A percentile compares a stretch with the other conserved stretches of the same genome.
These are phyloP conservation scores for Spinacia oleracea DNA, from an alignment of 179 eudicot genomes.

Conservation along the genomic window DNA sequence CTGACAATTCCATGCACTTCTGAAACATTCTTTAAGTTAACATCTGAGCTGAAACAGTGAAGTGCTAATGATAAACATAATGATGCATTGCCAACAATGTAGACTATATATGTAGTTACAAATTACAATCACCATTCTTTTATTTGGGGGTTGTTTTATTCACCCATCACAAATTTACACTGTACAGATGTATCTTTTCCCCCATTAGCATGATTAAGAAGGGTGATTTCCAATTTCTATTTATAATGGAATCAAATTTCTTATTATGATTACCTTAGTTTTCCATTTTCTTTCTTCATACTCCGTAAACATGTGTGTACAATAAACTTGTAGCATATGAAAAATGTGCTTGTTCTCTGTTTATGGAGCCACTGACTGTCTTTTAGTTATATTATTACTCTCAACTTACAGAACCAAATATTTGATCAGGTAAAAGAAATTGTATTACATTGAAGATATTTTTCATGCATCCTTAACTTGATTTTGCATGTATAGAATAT, in stretches of 20 bases:
- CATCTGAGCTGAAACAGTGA: conserved; percentile 19
- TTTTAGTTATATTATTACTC: too few relatives aligned
- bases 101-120: too few relatives aligned
- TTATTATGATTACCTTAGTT: not conserved
- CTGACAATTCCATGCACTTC: conserved; percentile 36
- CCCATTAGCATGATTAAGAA: conserved; percentile 18
- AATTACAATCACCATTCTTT: not conserved
- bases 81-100: not conserved
- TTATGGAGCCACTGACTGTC: not conserved
- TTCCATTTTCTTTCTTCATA: not conserved
- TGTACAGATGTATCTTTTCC: conserved; percentile 13
- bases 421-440: not conserved
- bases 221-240: conserved; percentile 3
- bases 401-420: not conserved
- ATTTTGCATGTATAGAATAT: too few relatives aligned
- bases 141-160: not conserved
- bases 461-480: too few relatives aligned
- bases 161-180: not conserved
- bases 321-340: not conserved
- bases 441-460: too few relatives aligned
- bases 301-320: not conserved
- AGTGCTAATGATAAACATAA: not conserved
- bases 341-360: not conserved
- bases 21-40: conserved; percentile 29
- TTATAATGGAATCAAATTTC: not conserved